Evolutionary conservation across 2,329 filamentous ascomycete genomes (phyloP), one percentile per base, ranked within the genome.

Genomic region (Colletotrichum sp.): DNA sequence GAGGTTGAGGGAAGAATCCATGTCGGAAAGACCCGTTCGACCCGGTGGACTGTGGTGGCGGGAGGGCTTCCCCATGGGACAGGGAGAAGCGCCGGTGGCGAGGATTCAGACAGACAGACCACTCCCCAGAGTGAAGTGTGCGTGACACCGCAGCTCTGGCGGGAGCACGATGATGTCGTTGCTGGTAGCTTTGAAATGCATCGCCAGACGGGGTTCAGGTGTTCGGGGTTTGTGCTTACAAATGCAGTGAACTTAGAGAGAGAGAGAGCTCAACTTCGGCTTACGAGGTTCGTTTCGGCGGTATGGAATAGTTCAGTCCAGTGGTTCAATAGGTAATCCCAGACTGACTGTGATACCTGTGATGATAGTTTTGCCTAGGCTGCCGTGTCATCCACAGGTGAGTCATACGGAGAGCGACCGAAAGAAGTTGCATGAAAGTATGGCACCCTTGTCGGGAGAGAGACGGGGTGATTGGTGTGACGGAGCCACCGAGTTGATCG

Each of bases 361-460:
- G 68, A 61, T 24, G 69, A 63, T 67, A 61, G 63, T 63, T 38
- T 60, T 52, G 61, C 26, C 32, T 36, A 38, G 43, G 21, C 43
- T 72, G 48, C 36, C 67, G 36, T 66, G 48, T n/a, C 66, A 64
- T 70, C 48, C 43, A 67, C 32, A 48, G 32, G 30, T 75, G 70
- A 75, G 70, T 75, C 73, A 75, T 63, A 61, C 55, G 73, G 70
- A n/a, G 36, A 64, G 67, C 15, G 57, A 15, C 57, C 32, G 55
- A 48, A 60, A 67, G 65, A 21, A 61, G 6, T 43, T 43, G 55
- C 71, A 48, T 58, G 28, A 21, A 32, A 58, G 38, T 21, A 61
- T 32, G 60, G 36, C 57, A 64, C 67, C 72, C 60, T 64, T 57
- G 57, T 75, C 38, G 16, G 32, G 5, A 30, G 21, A 38, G 9